A percentile compares a stretch with the other conserved stretches of the same genome.
phyloP scores from a whole-genome alignment of 345 rosid species.

The Laguncularia racemosa region DNA sequence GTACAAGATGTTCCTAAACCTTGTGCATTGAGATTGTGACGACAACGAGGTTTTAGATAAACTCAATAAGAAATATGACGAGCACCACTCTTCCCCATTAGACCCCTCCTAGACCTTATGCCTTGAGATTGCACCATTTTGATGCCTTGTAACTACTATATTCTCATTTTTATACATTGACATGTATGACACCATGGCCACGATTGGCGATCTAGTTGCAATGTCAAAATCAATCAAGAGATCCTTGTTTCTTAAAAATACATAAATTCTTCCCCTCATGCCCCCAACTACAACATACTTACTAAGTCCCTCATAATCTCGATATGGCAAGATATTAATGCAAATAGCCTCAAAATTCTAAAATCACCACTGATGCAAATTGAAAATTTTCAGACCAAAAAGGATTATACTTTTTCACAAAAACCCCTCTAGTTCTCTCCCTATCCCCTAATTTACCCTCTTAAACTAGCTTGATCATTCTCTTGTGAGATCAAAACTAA shows the following conservation, averaged over 20 bases:
- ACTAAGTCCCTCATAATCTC: slow-evolving; percentile 71
- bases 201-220: slow-evolving; percentile 42
- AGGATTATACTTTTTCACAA: slow-evolving; percentile 62
- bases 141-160: slow-evolving; percentile 65
- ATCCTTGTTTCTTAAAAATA: slow-evolving; percentile 75
- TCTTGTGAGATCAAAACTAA: slow-evolving; percentile 26
- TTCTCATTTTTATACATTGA: slow-evolving; percentile 75
- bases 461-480: slow-evolving; percentile 12
- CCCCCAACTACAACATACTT: slow-evolving; percentile 91
- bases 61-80: too few species aligned
- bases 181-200: slow-evolving; percentile 68
- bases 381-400: slow-evolving; percentile 91
- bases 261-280: slow-evolving; percentile 62
- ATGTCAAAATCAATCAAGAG: slow-evolving; percentile 58
- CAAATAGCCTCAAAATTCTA: slow-evolving; percentile 60
- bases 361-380: slow-evolving; percentile 73
- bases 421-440: slow-evolving; percentile 35
- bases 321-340: slow-evolving; percentile 66
- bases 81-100: slow-evolving; percentile 61
- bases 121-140: slow-evolving; percentile 50
- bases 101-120: slow-evolving; percentile 58
- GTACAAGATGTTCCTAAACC: too few species aligned
- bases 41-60: too few species aligned
- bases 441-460: slow-evolving; percentile 18
- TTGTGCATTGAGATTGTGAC: too few species aligned